phyloP scores from a whole-genome alignment of 768 basidiomycete species.

The Strobilomyces echinocephalus region DNA sequence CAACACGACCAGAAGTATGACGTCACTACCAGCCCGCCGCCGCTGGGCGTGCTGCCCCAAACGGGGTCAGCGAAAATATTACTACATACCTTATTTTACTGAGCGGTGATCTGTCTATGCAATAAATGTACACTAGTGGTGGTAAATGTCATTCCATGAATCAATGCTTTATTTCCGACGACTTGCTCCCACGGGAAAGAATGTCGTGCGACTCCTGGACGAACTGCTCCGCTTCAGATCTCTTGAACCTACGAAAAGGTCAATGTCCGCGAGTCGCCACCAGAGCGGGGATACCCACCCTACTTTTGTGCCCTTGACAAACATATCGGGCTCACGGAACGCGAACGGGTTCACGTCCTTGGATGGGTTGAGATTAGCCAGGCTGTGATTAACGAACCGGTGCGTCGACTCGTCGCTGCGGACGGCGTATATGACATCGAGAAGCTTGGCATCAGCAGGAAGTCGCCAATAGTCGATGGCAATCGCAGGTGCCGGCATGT shows the following conservation, averaged over 20 bases:
- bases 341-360: slow-evolving; percentile 90
- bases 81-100: slow-evolving; percentile 1
- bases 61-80: neutral
- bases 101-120: slow-evolving; percentile 21
- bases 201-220: slow-evolving; percentile 58
- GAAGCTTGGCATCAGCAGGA: slow-evolving; percentile 60
- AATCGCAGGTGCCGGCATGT: slow-evolving; percentile 76
- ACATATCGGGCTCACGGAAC: slow-evolving; percentile 83
- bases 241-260: slow-evolving; percentile 50
- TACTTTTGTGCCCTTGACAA: slow-evolving; percentile 68
- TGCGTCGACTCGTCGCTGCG: slow-evolving; percentile 92
- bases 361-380: slow-evolving; percentile 75
- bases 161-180: slow-evolving; percentile 28
- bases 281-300: slow-evolving; percentile 46
- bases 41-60: neutral
- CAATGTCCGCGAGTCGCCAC: slow-evolving; percentile 14
- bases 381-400: slow-evolving; percentile 91
- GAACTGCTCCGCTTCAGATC: slow-evolving; percentile 61
- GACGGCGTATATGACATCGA: slow-evolving; percentile 89
- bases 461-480: slow-evolving; percentile 96
- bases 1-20: slow-evolving; percentile 12
- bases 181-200: slow-evolving; percentile 32
- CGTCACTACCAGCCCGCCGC: slow-evolving; percentile 15
- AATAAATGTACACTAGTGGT: slow-evolving; percentile 4
- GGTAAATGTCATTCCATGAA: slow-evolving; percentile 3